These are phyloP conservation scores for Hortiboletus campestris DNA, from an alignment of 768 basidiomycete genomes.

Conservation along the genomic window DNA sequence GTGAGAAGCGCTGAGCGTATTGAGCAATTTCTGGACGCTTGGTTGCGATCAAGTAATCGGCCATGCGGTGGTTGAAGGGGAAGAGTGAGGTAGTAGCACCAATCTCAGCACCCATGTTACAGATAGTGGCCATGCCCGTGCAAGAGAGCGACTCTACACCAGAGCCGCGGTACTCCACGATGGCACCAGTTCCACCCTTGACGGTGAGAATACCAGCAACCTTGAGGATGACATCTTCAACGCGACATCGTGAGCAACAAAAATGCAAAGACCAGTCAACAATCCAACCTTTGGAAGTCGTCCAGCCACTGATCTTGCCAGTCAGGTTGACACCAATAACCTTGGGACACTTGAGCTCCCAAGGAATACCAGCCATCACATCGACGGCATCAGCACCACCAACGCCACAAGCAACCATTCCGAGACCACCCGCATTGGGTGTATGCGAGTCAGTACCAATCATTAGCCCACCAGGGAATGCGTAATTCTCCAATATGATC, in stretches of 20 bases:
- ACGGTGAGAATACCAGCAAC: slow-evolving; percentile 98
- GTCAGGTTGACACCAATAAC: slow-evolving; percentile 96
- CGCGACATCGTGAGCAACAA: slow-evolving; percentile 8
- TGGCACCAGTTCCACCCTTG: slow-evolving; percentile 98
- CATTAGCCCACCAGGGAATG: slow-evolving; percentile 99
- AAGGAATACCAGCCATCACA: slow-evolving; percentile 96
- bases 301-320: slow-evolving; percentile 96
- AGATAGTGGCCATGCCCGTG: slow-evolving; percentile 99
- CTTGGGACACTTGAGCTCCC: slow-evolving; percentile 99
- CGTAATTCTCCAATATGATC: slow-evolving; percentile 99
- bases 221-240: slow-evolving; percentile 92
- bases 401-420: slow-evolving; percentile 99
- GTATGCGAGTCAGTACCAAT: slow-evolving; percentile 99
- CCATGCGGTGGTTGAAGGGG: slow-evolving; percentile 98
- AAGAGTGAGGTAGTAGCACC: slow-evolving; percentile 98
- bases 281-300: slow-evolving; percentile 85
- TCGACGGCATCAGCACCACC: slow-evolving; percentile 99
- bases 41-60: slow-evolving; percentile 91
- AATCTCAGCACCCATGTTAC: slow-evolving; percentile 99
- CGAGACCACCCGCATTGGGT: slow-evolving; percentile 98
- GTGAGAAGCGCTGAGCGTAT: slow-evolving; percentile 85
- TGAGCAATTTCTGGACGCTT: slow-evolving; percentile 83
- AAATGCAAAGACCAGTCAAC: not conserved
- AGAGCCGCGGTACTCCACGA: slow-evolving; percentile 94
- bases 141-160: slow-evolving; percentile 95